Percentiles rank a stretch among this genome's conserved stretches.
Conservation (phyloP, 495 filamentous ascomycete genomes). For the Cairneyella variabilis region DNA sequence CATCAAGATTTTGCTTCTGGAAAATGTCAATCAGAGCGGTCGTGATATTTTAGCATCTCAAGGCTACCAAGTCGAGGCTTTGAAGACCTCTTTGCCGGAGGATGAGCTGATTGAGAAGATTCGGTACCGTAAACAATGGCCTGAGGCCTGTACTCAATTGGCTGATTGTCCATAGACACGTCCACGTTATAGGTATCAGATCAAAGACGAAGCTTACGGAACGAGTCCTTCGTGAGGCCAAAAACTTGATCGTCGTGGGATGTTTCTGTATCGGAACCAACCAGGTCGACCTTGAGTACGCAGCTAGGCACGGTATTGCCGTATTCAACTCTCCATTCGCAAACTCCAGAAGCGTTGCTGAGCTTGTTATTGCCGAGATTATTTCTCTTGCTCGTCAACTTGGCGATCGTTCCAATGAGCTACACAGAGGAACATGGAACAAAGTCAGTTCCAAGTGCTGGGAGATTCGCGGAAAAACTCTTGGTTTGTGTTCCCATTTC, state of each 20-base stretch:
- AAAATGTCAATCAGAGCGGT: constrained; percentile 93
- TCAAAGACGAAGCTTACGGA: constrained; percentile 95
- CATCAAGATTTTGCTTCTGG: constrained; percentile 91
- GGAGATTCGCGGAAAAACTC: constrained; percentile 96
- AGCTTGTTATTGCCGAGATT: constrained; percentile 92
- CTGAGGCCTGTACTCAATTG: neutral
- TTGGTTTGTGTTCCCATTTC: no score
- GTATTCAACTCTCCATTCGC: constrained; percentile 99
- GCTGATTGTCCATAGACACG: constrained; percentile 57
- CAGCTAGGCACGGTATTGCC: constrained; percentile 85
- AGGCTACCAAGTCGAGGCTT: constrained; percentile 92
- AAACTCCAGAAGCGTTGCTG: constrained; percentile 95
- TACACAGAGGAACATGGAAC: constrained; percentile 96
- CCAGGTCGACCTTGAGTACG: constrained; percentile 92
- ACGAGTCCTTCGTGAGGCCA: constrained; percentile 80
- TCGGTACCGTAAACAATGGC: constrained; percentile 51
- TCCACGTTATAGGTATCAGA: constrained; percentile 96
- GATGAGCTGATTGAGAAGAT: constrained; percentile 97
- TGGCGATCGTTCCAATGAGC: constrained; percentile 88
- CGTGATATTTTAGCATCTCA: constrained; percentile 74
- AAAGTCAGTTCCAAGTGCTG: constrained; percentile 95
- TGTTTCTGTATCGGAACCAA: constrained; percentile 99
- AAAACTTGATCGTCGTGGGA: constrained; percentile 91
- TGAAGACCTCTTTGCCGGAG: constrained; percentile 86
- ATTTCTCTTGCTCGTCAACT: constrained; percentile 88